phyloP scores from a whole-genome alignment of 768 basidiomycete species.

The Russula foetens region DNA sequence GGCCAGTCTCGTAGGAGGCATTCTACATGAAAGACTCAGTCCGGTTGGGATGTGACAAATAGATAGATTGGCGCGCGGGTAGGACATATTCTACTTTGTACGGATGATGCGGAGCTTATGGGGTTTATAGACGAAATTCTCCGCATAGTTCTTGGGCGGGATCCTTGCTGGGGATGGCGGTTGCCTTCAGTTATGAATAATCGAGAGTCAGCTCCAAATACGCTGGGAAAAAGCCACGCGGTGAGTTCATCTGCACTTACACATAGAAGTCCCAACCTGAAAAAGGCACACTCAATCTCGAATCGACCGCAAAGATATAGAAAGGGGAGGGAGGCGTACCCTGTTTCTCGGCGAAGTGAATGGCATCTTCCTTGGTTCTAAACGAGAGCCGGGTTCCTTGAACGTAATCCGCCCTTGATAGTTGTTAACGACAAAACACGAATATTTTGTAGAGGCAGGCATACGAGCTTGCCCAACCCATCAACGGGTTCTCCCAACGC shows the following conservation, averaged over 20 bases:
- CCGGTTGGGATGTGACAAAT: background rate
- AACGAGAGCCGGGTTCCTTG: conserved; percentile 83
- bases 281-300: conserved; percentile 12
- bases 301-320: background rate
- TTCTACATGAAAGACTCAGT: background rate
- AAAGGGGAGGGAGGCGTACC: conserved; percentile 36
- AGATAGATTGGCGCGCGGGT: background rate
- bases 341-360: conserved; percentile 96
- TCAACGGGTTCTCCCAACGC: conserved; percentile 96
- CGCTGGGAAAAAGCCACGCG: background rate
- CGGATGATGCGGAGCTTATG: conserved; percentile 73
- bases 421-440: background rate
- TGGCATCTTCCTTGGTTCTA: conserved; percentile 80
- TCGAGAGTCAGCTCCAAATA: background rate
- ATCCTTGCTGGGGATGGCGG: conserved; percentile 52
- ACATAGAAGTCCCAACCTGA: conserved; percentile 91
- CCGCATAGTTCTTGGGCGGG: conserved; percentile 82
- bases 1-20: background rate
- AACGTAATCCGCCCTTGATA: conserved; percentile 83
- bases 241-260: conserved; percentile 37
- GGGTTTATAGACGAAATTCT: conserved; percentile 84
- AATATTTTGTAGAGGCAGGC: conserved; percentile 25
- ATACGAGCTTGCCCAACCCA: conserved; percentile 95
- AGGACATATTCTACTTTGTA: conserved; percentile 66
- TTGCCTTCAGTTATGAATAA: conserved; percentile 46